A percentile compares a stretch with the other conserved stretches of the same genome.
Conservation (phyloP, 495 filamentous ascomycete species). For the Penicillium lividum region DNA sequence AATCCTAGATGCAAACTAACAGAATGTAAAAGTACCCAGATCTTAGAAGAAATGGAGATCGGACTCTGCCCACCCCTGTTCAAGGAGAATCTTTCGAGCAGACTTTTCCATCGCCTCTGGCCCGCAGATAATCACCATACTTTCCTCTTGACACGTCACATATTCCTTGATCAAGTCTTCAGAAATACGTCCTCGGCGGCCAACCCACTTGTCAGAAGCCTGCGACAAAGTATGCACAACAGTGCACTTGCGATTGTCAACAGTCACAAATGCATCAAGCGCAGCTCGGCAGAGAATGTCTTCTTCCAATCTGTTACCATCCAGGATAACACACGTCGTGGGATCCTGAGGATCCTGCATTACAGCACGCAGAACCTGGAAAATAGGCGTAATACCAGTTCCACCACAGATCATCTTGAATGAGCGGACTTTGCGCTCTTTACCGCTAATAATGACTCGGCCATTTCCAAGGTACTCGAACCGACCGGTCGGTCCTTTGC, state of each 20-base stretch:
- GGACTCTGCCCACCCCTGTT: constrained; percentile 74
- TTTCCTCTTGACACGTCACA: constrained; percentile 50
- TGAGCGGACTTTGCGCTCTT: constrained; percentile 57
- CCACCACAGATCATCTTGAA: constrained; percentile 93
- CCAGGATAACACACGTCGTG: constrained; percentile 68
- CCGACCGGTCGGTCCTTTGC: constrained; percentile 90
- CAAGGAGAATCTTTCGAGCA: constrained; percentile 60
- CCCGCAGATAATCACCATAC: constrained; percentile 81
- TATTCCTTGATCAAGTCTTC: constrained; percentile 62
- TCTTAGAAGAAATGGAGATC: constrained; percentile 81
- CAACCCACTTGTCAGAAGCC: constrained; percentile 63
- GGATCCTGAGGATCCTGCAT: constrained; percentile 59
- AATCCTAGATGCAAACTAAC: not conserved
- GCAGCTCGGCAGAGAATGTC: constrained; percentile 85
- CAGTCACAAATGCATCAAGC: constrained; percentile 60
- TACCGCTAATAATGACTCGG: constrained; percentile 60
- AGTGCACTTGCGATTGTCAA: constrained; percentile 56
- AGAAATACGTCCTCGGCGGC: constrained; percentile 68
- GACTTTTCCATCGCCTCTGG: constrained; percentile 76
- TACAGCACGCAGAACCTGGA: constrained; percentile 80
- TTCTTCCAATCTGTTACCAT: constrained; percentile 77
- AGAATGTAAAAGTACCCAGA: not conserved
- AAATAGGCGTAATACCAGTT: constrained; percentile 89
- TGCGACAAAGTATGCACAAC: constrained; percentile 75
- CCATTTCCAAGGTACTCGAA: constrained; percentile 79